phyloP scores from a whole-genome alignment of 768 basidiomycete genomes.

The Calocera cornea region DNA sequence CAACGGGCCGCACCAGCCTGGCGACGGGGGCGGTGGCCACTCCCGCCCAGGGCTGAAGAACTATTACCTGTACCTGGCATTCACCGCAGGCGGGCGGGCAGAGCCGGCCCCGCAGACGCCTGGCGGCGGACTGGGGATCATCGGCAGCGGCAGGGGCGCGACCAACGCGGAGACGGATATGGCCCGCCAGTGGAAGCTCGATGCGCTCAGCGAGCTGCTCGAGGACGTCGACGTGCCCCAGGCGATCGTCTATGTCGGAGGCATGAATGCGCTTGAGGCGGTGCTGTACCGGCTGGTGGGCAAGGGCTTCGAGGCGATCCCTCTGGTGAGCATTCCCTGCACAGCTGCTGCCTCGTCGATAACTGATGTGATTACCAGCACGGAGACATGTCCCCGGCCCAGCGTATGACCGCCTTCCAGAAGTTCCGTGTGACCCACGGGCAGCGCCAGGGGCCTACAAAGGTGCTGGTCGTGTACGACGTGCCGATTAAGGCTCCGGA shows the following conservation, averaged over 20 bases:
- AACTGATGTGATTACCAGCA: slow-evolving; percentile 39
- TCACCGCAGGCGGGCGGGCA: slow-evolving; percentile 60
- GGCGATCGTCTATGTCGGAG: slow-evolving; percentile 78
- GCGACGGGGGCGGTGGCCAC: slow-evolving; percentile 37
- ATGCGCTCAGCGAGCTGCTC: slow-evolving; percentile 78
- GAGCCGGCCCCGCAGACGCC: slow-evolving; percentile 30
- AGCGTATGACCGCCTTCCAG: slow-evolving; percentile 68
- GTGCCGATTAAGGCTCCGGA: slow-evolving; percentile 85
- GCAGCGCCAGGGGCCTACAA: slow-evolving; percentile 52
- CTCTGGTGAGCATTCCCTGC: slow-evolving; percentile 46
- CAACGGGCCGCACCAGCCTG: slow-evolving; percentile 57
- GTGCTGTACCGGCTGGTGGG: slow-evolving; percentile 83
- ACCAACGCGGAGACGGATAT: slow-evolving; percentile 71
- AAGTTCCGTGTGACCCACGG: slow-evolving; percentile 58
- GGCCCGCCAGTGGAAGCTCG: slow-evolving; percentile 88
- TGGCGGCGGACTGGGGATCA: slow-evolving; percentile 67
- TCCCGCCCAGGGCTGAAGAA: slow-evolving; percentile 72
- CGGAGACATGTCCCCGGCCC: slow-evolving; percentile 79
- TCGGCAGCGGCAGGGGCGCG: slow-evolving; percentile 78
- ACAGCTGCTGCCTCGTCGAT: background rate
- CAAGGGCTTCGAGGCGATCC: slow-evolving; percentile 74
- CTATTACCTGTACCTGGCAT: slow-evolving; percentile 91
- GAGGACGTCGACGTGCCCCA: slow-evolving; percentile 73
- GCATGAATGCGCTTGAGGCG: slow-evolving; percentile 71
- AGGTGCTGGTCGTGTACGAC: slow-evolving; percentile 84